Evolutionary conservation across 2,329 filamentous ascomycete species (phyloP), one percentile per base, ranked within the genome.

Genomic region (Onygenales sp.): DNA sequence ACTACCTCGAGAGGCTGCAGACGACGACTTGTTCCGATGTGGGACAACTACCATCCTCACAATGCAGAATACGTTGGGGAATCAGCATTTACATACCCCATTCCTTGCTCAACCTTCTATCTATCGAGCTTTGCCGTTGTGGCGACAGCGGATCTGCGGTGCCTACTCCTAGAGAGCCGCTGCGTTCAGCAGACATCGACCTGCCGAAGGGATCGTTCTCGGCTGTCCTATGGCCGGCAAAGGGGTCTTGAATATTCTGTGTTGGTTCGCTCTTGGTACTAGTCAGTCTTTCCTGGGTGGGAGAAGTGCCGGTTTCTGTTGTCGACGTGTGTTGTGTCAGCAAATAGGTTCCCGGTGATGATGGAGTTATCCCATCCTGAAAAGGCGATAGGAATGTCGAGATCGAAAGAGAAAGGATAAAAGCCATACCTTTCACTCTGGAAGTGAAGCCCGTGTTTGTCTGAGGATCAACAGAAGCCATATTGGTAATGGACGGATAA

Each of bases 41-140:
- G 21, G 21, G 21, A 27, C 21, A 27, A 27, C 21, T 27, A 27
- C 21, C 21, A 27, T 27, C 21, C 21, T 40, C 11, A 40, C 14
- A 40, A 11, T 1, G 37, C 37, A 34, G 36, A 39, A 36, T 4
- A 14, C n/a, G 17, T 9, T 17, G 9, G n/a, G 34, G 47, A 14
- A 31, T 7, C 36, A 27, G 11, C 6, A 13, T 13, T 17, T 3
- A 56, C 61, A 40, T 59, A 66, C 64, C 64, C 64, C 64, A 66
- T 55, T 66, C 64, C 42, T 62, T 62, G 60, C 69, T 71, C 63
- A 64, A 60, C 27, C 68, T 65, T 47, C 69, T 67, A 54, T 68
- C 63, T 31, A 11, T 32, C 53, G 43, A 21, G 31, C 31, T 39
- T 39, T 14, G n/a, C 43, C 21, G 21, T 27, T 42, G 40, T 11